Conservation (phyloP, 495 filamentous ascomycete genomes). For the Penicillium turbatum region DNA sequence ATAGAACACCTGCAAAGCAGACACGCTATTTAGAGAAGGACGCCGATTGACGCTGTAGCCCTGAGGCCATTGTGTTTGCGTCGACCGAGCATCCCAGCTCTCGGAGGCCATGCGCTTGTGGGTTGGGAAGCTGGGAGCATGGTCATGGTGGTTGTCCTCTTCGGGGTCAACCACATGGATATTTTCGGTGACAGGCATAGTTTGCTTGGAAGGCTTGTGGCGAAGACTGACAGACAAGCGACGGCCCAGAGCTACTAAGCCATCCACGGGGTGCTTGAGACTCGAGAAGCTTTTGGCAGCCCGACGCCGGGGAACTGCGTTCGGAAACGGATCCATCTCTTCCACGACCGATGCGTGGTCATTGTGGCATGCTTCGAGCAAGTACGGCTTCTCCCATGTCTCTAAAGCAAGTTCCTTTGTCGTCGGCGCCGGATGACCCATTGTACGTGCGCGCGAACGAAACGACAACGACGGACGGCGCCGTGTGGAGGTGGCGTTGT, state of each 20-base stretch:
- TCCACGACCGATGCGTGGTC: slow-evolving; percentile 31
- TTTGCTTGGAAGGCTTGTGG: slow-evolving; percentile 39
- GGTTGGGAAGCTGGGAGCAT: slow-evolving; percentile 6
- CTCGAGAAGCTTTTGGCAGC: slow-evolving; percentile 45
- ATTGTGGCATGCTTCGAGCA: slow-evolving; percentile 26
- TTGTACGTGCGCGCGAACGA: slow-evolving; percentile 35
- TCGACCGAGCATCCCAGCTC: slow-evolving; percentile 20
- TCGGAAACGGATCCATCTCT: slow-evolving; percentile 35
- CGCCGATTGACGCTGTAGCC: slow-evolving; percentile 36
- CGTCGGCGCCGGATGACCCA: slow-evolving; percentile 20
- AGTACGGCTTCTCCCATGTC: slow-evolving; percentile 28
- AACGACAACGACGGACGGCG: slow-evolving; percentile 39
- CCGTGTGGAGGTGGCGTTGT: slow-evolving; percentile 21
- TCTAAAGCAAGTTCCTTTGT: slow-evolving; percentile 23
- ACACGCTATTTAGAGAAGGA: slow-evolving; percentile 38
- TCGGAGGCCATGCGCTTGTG: slow-evolving; percentile 20
- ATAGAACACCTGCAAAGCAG: slow-evolving; percentile 37
- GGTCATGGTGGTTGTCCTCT: slow-evolving; percentile 10
- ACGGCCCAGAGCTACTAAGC: slow-evolving; percentile 42
- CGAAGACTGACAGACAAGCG: slow-evolving; percentile 44
- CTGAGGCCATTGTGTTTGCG: slow-evolving; percentile 22
- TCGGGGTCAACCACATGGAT: slow-evolving; percentile 5
- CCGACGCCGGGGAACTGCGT: slow-evolving; percentile 35
- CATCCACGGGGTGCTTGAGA: slow-evolving; percentile 43
- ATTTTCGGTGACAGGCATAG: slow-evolving; percentile 13